Percentiles rank a stretch among this genome's conserved stretches.
Conservation (phyloP, 1,284 basidiomycete species). For the Meira nashicola region DNA sequence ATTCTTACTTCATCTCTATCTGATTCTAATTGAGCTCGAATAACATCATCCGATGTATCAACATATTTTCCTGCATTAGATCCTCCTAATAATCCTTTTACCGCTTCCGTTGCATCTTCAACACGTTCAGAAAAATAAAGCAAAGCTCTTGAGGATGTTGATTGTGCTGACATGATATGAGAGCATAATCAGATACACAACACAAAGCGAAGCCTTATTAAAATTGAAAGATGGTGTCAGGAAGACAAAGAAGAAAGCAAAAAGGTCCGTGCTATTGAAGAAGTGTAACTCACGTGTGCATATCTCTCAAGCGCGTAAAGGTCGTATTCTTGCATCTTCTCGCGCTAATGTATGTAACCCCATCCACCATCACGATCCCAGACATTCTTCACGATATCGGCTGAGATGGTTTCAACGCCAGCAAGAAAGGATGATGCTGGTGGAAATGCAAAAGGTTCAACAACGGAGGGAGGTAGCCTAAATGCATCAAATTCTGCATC, state of each 20-base stretch:
- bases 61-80: constrained; percentile 30
- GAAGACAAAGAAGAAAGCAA: not conserved
- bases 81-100: constrained; percentile 42
- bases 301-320: too few species aligned
- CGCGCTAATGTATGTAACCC: too few species aligned
- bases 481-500: not conserved
- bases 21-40: constrained; percentile 40
- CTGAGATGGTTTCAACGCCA: not conserved
- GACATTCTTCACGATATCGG: not conserved
- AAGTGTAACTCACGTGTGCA: not conserved
- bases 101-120: constrained; percentile 45
- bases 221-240: not conserved
- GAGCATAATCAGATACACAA: not conserved
- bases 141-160: constrained; percentile 34
- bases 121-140: constrained; percentile 46
- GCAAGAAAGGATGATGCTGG: constrained; percentile 7
- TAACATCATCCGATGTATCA: constrained; percentile 41
- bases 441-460: not conserved
- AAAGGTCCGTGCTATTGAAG: not conserved
- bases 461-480: not conserved
- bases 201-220: not conserved
- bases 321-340: too few species aligned
- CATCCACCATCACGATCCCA: too few species aligned
- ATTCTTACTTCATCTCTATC: constrained; percentile 39
- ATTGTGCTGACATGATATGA: constrained; percentile 2